Percentiles rank a stretch among this genome's conserved stretches.
Conservation (phyloP, 1,139 yeast species). For the Debaryomyces sp. region DNA sequence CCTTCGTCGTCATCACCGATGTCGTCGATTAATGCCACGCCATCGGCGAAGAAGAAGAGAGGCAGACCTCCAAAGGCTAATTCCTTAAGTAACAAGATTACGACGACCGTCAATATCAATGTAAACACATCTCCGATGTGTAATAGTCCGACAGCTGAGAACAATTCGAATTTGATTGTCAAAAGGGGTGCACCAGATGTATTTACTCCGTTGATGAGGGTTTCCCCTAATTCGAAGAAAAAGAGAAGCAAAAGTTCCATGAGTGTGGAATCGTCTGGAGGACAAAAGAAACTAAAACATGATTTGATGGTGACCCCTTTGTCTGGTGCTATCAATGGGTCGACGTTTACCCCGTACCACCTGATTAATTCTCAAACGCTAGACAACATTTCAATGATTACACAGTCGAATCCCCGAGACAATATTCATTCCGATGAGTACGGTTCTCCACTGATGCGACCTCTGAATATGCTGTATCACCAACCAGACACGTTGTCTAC, state of each 20-base stretch:
- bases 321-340: conserved; percentile 20
- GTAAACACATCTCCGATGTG: conserved; percentile 40
- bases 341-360: conserved; percentile 23
- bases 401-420: conserved; percentile 13
- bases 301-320: conserved; percentile 25
- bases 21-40: conserved; percentile 11
- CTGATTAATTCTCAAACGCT: conserved; percentile 37
- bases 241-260: conserved; percentile 17
- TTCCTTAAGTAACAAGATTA: conserved; percentile 42
- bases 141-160: conserved; percentile 35
- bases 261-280: conserved; percentile 14
- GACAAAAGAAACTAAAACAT: conserved; percentile 13
- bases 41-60: conserved; percentile 42
- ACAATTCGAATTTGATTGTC: conserved; percentile 42
- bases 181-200: conserved; percentile 50
- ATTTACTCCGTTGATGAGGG: conserved; percentile 51
- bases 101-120: conserved; percentile 46
- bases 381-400: conserved; percentile 38
- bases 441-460: conserved; percentile 20
- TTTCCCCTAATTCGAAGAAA: conserved; percentile 33
- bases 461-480: not conserved
- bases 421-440: conserved; percentile 9
- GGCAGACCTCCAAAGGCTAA: conserved; percentile 53
- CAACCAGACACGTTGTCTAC: conserved; percentile 1
- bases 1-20: conserved; percentile 4